Base-by-base conservation (phyloP, 345 rosid species). In the Pugionium dolabratum region DNA sequence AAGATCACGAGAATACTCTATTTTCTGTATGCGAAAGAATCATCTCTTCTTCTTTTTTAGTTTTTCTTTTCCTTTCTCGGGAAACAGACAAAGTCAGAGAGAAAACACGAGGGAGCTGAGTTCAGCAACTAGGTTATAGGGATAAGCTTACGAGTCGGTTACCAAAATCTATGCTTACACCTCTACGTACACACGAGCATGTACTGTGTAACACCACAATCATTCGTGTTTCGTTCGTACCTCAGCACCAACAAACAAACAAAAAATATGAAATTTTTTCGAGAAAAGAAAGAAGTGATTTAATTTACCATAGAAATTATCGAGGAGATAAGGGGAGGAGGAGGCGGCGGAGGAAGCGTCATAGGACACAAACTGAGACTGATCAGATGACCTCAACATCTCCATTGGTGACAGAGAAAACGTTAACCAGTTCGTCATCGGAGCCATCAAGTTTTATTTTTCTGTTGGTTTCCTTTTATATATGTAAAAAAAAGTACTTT, bases 331-430 rank as follows among this genome's bases (percentile, higher is more conserved):
- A 77, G 84, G 95, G 71, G 87, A 79, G 32, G 87, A 79, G 43
- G 87, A 73, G 9, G 82, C 74, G 66, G 84, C 75, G 65, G 85
- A 74, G 27, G 87, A 74, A 27, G 80, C 76, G 59, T 86, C 96
- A 61, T 85, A 80, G 36, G 87, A 75, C 25, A 81, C 65, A 60
- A 84, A 82, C 81, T 85, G 87, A 64, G 87, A 73, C 57, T 83
- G 84, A 55, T 75, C 74, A 76, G 87, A 77, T 74, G 97, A 84
- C 80, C 90, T 84, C 84, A 87, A 73, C 90, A 86, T 86, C 68
- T 90, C 99, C 90, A 80, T 83, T 63, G 97, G 95, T 79, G 97
- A 88, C 31, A 83, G 92, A 54, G 98, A 90, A 81, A 93, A 93
- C 37, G 95, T 88, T 39, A 93, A 89, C 97, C 95, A 90, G 79